phyloP scores from a whole-genome alignment of 139 green algal genomes.

The Auxenochlorella protothecoides region DNA sequence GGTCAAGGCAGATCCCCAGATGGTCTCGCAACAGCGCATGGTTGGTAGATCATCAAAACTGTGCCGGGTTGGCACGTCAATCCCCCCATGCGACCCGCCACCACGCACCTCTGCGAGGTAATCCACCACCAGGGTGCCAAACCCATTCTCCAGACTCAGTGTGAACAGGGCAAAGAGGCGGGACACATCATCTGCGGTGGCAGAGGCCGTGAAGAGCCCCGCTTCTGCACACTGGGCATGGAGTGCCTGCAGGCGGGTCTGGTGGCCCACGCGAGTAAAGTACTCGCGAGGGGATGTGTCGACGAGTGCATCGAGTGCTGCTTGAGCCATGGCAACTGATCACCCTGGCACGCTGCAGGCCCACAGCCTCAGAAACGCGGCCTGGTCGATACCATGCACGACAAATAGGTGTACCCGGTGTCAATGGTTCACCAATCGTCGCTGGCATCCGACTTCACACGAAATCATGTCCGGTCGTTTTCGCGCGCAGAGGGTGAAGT shows the following conservation, averaged over 20 bases:
- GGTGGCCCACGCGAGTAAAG: not conserved
- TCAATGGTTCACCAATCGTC: no score
- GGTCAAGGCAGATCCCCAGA: not conserved
- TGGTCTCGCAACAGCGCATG: not conserved
- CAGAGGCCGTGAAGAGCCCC: not conserved
- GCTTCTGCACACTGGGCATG: constrained; percentile 1
- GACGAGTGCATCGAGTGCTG: not conserved
- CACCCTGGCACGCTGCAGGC: not conserved
- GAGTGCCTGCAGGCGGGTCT: constrained; percentile 5
- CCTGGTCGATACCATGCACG: not conserved
- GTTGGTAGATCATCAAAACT: not conserved
- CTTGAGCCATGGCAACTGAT: not conserved
- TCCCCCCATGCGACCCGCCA: not conserved
- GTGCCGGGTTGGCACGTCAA: not conserved
- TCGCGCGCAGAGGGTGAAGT: not conserved
- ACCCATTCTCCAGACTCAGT: constrained; percentile 22
- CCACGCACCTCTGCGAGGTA: constrained; percentile 45
- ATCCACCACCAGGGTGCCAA: constrained; percentile 43
- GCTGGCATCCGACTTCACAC: no score
- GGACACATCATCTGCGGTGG: constrained; percentile 10
- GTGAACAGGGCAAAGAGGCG: constrained; percentile 27
- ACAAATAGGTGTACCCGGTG: no score
- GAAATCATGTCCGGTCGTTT: no score
- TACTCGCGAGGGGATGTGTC: constrained; percentile 5
- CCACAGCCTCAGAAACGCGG: not conserved